A percentile compares a stretch with the other conserved stretches of the same genome.
phyloP scores from a whole-genome alignment of 1,284 basidiomycete genomes.

The Peniophora sp. region DNA sequence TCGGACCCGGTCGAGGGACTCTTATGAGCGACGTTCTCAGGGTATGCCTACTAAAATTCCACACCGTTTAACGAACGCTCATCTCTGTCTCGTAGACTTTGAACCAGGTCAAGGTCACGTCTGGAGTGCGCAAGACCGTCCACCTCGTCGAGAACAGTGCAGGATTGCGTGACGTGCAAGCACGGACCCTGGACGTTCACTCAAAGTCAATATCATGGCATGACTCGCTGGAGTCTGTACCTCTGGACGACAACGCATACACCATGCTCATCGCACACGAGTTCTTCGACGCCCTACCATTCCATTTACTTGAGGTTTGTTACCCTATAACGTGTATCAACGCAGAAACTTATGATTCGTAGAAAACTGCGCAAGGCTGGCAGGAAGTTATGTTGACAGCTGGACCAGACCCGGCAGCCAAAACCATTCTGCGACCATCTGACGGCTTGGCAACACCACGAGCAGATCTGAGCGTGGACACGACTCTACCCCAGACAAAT shows the following conservation, averaged over 20 bases:
- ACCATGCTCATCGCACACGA: slow-evolving; percentile 94
- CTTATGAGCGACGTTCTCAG: slow-evolving; percentile 88
- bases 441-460: slow-evolving; percentile 7
- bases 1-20: slow-evolving; percentile 93
- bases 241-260: slow-evolving; percentile 47
- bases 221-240: slow-evolving; percentile 64
- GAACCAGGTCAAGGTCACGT: slow-evolving; percentile 36
- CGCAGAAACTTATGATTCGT: slow-evolving; percentile 2
- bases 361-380: slow-evolving; percentile 81
- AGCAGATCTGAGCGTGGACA: slow-evolving; percentile 10
- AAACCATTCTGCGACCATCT: slow-evolving; percentile 17
- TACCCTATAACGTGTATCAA: background rate
- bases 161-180: slow-evolving; percentile 61
- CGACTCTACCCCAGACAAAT: background rate
- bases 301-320: slow-evolving; percentile 85
- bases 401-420: slow-evolving; percentile 20
- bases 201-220: slow-evolving; percentile 59
- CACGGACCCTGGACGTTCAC: slow-evolving; percentile 36
- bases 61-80: slow-evolving; percentile 1
- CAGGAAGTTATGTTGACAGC: slow-evolving; percentile 78
- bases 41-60: slow-evolving; percentile 35
- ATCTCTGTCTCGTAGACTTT: slow-evolving; percentile 41
- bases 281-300: slow-evolving; percentile 95
- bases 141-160: slow-evolving; percentile 80
- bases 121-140: slow-evolving; percentile 41